Percentiles rank a stretch among this genome's conserved stretches.
These are phyloP conservation scores for Nakazawaea molendinolei DNA, from an alignment of 805 yeast genomes.

Conservation along the genomic window DNA sequence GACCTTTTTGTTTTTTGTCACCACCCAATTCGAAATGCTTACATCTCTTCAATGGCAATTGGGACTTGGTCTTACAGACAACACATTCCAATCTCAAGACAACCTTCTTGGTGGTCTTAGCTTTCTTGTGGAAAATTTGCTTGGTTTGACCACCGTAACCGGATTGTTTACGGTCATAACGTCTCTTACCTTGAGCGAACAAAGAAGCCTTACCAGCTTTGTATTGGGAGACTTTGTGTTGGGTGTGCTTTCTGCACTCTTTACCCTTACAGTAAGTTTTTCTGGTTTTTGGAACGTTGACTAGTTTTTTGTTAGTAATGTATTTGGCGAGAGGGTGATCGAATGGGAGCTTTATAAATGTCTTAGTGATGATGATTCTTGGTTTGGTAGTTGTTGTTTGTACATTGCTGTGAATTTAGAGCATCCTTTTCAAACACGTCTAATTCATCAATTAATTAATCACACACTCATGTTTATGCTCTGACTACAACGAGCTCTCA, in stretches of 20 bases:
- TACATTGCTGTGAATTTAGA: neutral
- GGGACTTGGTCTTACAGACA: constrained; percentile 97
- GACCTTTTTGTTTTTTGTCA: constrained; percentile 99
- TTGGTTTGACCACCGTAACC: constrained; percentile 99
- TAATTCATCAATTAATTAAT: no score
- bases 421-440: no score
- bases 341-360: neutral
- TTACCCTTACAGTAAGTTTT: constrained; percentile 99
- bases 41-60: constrained; percentile 97
- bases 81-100: constrained; percentile 99
- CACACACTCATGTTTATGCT: no score
- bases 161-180: constrained; percentile 99
- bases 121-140: constrained; percentile 99
- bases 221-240: constrained; percentile 99
- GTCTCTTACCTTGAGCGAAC: constrained; percentile 99
- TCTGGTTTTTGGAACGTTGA: constrained; percentile 99
- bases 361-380: neutral
- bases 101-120: constrained; percentile 99
- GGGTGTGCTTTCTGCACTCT: constrained; percentile 98
- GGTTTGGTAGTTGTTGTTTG: neutral
- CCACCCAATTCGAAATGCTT: constrained; percentile 99
- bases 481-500: no score
- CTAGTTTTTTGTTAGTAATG: constrained; percentile 34
- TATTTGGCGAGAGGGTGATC: neutral
- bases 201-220: constrained; percentile 99